phyloP scores from a whole-genome alignment of 1,284 basidiomycete species.

The Trichosporon coremiiforme region DNA sequence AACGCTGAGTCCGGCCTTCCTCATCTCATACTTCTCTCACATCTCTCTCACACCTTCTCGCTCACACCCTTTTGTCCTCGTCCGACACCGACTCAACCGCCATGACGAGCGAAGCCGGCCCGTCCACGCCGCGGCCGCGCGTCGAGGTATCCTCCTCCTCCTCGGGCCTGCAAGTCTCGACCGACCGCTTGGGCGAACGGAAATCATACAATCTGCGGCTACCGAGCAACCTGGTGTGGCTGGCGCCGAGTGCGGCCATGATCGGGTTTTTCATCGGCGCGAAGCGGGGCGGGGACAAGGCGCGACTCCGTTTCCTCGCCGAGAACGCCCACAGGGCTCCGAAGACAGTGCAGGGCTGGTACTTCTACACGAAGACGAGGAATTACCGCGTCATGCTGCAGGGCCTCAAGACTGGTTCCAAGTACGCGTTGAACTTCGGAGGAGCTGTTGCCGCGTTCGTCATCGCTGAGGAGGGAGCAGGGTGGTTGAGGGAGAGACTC shows the following conservation, averaged over 20 bases:
- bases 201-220: constrained; percentile 29
- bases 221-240: constrained; percentile 46
- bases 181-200: background rate
- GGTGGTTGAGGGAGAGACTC: constrained; percentile 41
- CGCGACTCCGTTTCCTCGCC: constrained; percentile 52
- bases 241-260: constrained; percentile 44
- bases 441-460: constrained; percentile 45
- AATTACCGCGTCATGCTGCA: constrained; percentile 54
- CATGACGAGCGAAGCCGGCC: background rate
- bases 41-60: background rate
- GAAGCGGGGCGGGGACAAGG: constrained; percentile 46
- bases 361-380: constrained; percentile 57
- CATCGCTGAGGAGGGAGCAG: constrained; percentile 47
- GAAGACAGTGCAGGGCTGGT: constrained; percentile 55
- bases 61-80: background rate
- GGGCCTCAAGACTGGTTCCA: constrained; percentile 41
- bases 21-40: background rate
- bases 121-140: background rate
- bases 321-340: constrained; percentile 56
- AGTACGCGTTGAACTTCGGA: constrained; percentile 45
- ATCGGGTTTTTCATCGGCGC: constrained; percentile 52
- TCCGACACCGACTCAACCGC: background rate
- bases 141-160: background rate
- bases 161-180: background rate
- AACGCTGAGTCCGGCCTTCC: too few relatives aligned